phyloP scores from a whole-genome alignment of 192 early-diverging fungal genomes.

The Coemansia sp. region DNA sequence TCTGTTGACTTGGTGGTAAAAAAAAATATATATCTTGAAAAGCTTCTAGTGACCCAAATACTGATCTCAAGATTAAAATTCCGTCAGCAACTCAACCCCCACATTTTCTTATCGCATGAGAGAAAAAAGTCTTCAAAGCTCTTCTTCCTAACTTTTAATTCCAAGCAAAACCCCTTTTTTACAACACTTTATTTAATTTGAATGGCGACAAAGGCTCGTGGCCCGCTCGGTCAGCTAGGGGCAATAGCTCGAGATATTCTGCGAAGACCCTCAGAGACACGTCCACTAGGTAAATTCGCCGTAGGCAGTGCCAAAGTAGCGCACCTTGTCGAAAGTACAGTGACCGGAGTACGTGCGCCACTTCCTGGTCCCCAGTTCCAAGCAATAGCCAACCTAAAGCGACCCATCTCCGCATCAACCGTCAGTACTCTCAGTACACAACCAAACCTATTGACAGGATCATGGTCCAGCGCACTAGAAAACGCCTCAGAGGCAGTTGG shows the following conservation, averaged over 20 bases:
- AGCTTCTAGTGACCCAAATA: no score
- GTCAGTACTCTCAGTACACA: conserved; percentile 14
- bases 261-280: conserved; percentile 28
- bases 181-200: not conserved
- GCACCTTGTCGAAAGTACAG: conserved; percentile 41
- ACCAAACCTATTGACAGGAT: not conserved
- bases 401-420: conserved; percentile 30
- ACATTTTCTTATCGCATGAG: not conserved
- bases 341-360: conserved; percentile 40
- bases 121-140: not conserved
- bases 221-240: conserved; percentile 42
- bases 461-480: conserved; percentile 34
- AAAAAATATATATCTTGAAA: not conserved
- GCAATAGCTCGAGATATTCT: conserved; percentile 32
- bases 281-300: conserved; percentile 47
- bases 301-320: conserved; percentile 45
- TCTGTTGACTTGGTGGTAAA: conserved; percentile 69
- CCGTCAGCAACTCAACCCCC: not conserved
- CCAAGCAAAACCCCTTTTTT: not conserved
- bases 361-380: conserved; percentile 32
- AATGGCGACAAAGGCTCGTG: conserved; percentile 43
- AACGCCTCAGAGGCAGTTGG: conserved; percentile 37
- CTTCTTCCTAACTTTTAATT: not conserved
- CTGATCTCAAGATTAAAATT: conserved; percentile 4
- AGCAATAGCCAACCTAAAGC: conserved; percentile 25